Percentiles rank a stretch among this genome's conserved stretches.
Conservation (phyloP, 2,329 filamentous ascomycete species). For the Ophiobolus disseminans region DNA sequence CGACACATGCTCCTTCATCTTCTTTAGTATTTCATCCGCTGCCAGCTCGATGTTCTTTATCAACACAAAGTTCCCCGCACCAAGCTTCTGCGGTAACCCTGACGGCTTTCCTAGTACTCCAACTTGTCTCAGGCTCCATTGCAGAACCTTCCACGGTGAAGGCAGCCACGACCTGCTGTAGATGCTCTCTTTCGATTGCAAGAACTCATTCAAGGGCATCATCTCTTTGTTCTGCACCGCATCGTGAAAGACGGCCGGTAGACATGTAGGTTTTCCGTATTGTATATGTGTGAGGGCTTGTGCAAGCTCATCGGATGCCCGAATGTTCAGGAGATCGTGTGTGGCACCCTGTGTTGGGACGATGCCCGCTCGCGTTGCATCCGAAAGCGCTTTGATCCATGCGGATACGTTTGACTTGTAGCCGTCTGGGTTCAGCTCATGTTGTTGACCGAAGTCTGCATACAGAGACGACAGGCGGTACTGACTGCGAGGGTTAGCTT, state of each 20-base stretch:
- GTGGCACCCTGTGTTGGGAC: slow-evolving; percentile 53
- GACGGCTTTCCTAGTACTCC: slow-evolving; percentile 65
- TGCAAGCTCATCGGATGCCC: slow-evolving; percentile 68
- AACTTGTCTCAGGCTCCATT: slow-evolving; percentile 74
- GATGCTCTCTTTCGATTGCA: slow-evolving; percentile 70
- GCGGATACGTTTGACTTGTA: slow-evolving; percentile 80
- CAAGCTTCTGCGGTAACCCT: slow-evolving; percentile 62
- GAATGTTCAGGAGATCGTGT: slow-evolving; percentile 59
- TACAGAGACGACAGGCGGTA: slow-evolving; percentile 84
- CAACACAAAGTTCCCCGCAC: slow-evolving; percentile 70
- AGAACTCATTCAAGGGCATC: slow-evolving; percentile 74
- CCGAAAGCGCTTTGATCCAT: slow-evolving; percentile 78
- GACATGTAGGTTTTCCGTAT: slow-evolving; percentile 79
- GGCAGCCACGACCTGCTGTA: slow-evolving; percentile 74
- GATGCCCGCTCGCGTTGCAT: slow-evolving; percentile 70
- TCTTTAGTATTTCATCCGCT: slow-evolving; percentile 51
- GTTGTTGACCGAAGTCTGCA: slow-evolving; percentile 81
- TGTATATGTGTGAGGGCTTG: slow-evolving; percentile 76
- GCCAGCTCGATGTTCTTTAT: slow-evolving; percentile 67
- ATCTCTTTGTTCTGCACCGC: slow-evolving; percentile 73
- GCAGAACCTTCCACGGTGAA: slow-evolving; percentile 72
- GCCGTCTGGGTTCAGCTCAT: slow-evolving; percentile 81
- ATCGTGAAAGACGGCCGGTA: slow-evolving; percentile 81
- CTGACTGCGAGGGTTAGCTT: slow-evolving; percentile 54
- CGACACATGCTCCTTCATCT: slow-evolving; percentile 43